Evolutionary conservation across 805 yeast genomes (phyloP), one percentile per base, ranked within the genome.

Genomic region (Sugiyamaella marilandica): DNA sequence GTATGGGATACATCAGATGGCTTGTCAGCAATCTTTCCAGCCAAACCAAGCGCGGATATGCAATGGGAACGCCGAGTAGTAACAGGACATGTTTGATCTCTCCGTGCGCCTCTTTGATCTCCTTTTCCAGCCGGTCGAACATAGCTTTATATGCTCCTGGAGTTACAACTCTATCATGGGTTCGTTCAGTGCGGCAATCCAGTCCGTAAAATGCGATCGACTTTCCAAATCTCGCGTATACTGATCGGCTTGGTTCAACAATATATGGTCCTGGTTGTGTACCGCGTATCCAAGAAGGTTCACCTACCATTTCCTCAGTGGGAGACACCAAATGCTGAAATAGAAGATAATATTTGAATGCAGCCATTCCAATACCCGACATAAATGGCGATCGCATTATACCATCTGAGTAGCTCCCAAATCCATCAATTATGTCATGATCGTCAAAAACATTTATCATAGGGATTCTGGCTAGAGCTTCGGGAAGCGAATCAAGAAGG

Each of bases 401-500:
- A 1, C 68, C 52, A 59, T 89, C 86, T 47, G 76, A 74, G 67
- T 92, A 92, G 0, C 96, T 87, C 1, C 98, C 99, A 70, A 82
- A 92, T 2, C 98, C 99, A 65, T 92, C 99, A 59, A 94, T 91
- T 49, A 92, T 87, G 67, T 94, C 98, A 70, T 92, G 99, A 67
- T 92, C 99, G 68, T 92, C 99, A 70, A 74, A 91, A 32, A 92
- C 80, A 67, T 91, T 92, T 51, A 92, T 75, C 34, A 85, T 78
- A 5, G 99, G 98, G 57, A 92, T 91, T 45, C 81, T 81, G 0
- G 95, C 83, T 74, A 86, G 70, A 2, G 97, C 87, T 35, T 79
- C 65, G 0, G 96, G 94, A 61, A 82, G 84, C 49, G 82, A 72
- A 1, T 76, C 56, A 66, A 90, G 95, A 35, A 80, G 66, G 0